phyloP scores from a whole-genome alignment of 2,329 filamentous ascomycete genomes.

The Fusarium oligoseptatum region DNA sequence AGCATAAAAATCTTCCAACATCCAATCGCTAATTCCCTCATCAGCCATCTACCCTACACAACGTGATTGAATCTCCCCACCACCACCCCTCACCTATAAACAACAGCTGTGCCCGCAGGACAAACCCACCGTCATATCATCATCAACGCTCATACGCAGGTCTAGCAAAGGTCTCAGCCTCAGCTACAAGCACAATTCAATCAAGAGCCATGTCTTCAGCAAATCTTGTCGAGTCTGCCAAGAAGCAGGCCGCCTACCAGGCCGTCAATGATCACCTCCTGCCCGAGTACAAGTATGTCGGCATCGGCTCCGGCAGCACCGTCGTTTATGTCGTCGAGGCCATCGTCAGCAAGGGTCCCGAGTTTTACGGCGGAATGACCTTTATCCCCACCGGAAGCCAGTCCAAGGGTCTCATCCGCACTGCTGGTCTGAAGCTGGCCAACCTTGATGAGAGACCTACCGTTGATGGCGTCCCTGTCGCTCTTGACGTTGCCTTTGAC shows the following conservation, averaged over 20 bases:
- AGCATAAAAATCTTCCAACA: background rate
- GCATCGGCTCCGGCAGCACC: constrained; percentile 85
- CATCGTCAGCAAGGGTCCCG: constrained; percentile 72
- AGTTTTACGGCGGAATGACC: constrained; percentile 73
- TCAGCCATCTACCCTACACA: constrained; percentile 34
- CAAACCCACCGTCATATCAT: constrained; percentile 4
- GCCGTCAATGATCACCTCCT: constrained; percentile 81
- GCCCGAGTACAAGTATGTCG: constrained; percentile 73
- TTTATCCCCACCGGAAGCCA: constrained; percentile 96
- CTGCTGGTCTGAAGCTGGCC: constrained; percentile 81
- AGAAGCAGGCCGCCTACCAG: constrained; percentile 79
- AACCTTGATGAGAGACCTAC: constrained; percentile 80
- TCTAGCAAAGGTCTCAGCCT: constrained; percentile 29
- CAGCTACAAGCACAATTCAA: constrained; percentile 17
- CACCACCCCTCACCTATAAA: constrained; percentile 26
- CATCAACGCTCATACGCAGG: constrained; percentile 25
- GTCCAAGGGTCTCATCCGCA: constrained; percentile 86
- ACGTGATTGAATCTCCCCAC: constrained; percentile 25
- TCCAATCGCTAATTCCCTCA: constrained; percentile 7
- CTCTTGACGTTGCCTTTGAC: constrained; percentile 92
- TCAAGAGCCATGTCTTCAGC: constrained; percentile 53
- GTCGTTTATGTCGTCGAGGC: constrained; percentile 89
- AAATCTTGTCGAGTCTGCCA: constrained; percentile 75
- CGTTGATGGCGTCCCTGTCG: constrained; percentile 55
- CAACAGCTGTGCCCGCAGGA: background rate